Conservation (phyloP, 2,329 filamentous ascomycete species). For the Teratosphaeria zuluensis region DNA sequence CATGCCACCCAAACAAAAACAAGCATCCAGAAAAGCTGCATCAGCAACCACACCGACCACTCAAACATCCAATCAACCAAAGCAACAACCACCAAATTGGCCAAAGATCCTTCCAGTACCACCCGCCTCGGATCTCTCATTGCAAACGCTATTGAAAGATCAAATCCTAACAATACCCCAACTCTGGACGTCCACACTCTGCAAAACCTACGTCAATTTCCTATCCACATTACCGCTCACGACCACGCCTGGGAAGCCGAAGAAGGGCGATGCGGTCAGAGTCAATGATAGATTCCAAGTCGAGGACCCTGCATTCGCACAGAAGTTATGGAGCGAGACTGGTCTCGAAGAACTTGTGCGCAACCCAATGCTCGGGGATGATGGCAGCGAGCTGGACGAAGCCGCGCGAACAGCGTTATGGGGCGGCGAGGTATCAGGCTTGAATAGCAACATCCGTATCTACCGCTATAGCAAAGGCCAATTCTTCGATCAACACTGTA, state of each 20-base stretch:
- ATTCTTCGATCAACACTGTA: constrained; percentile 90
- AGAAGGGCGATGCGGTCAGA: constrained; percentile 68
- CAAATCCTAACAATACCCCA: constrained; percentile 66
- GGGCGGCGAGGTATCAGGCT: constrained; percentile 71
- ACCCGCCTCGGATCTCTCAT: constrained; percentile 53
- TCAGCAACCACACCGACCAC: background rate
- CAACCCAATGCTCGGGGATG: constrained; percentile 23
- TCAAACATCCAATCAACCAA: constrained; percentile 27
- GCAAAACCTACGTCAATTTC: constrained; percentile 66
- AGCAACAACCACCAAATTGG: constrained; percentile 49
- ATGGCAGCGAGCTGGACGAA: constrained; percentile 21
- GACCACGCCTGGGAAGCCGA: constrained; percentile 70
- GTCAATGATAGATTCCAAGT: constrained; percentile 88
- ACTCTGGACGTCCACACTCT: constrained; percentile 66
- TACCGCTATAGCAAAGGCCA: constrained; percentile 81
- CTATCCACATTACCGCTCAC: constrained; percentile 59
- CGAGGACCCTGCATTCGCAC: constrained; percentile 64
- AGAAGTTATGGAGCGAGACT: constrained; percentile 66
- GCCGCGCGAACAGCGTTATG: constrained; percentile 41
- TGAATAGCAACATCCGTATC: constrained; percentile 81
- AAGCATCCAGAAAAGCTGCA: constrained; percentile 2
- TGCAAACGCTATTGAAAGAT: constrained; percentile 47
- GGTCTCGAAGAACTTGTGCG: constrained; percentile 55
- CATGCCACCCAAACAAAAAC: constrained; percentile 15
- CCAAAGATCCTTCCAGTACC: constrained; percentile 60